Conservation (phyloP, 139 green algal genomes). For the Yamagishiella unicocca region DNA sequence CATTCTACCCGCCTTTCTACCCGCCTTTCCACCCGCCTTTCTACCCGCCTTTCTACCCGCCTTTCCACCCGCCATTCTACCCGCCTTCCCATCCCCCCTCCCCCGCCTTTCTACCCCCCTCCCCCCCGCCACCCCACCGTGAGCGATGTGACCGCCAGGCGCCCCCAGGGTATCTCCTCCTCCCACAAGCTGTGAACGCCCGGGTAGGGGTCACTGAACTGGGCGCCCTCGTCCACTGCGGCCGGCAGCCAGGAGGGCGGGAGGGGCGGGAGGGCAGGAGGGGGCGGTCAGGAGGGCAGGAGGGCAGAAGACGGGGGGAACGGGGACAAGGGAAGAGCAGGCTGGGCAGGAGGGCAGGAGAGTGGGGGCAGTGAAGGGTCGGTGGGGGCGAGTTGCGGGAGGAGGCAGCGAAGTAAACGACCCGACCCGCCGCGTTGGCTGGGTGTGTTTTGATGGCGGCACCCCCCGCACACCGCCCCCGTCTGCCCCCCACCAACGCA, state of each 20-base stretch:
- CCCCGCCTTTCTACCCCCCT: neutral
- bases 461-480: neutral
- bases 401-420: too few relatives aligned
- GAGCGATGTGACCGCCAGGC: slow-evolving; percentile 55
- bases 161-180: slow-evolving; percentile 64
- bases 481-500: neutral
- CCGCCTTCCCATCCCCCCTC: neutral
- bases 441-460: too few relatives aligned
- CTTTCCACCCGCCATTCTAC: too few relatives aligned
- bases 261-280: neutral
- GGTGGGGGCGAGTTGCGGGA: too few relatives aligned
- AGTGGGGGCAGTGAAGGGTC: too few relatives aligned
- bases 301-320: too few relatives aligned
- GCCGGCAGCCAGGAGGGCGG: neutral
- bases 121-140: slow-evolving; percentile 23
- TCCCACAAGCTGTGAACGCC: slow-evolving; percentile 60
- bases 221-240: slow-evolving; percentile 39
- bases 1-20: too few relatives aligned
- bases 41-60: too few relatives aligned
- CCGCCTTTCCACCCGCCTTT: neutral
- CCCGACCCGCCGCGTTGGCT: too few relatives aligned
- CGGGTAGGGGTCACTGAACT: slow-evolving; percentile 38
- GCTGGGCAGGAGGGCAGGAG: too few relatives aligned
- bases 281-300: too few relatives aligned
- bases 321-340: too few relatives aligned